Evolutionary conservation across 495 filamentous ascomycete genomes (phyloP), one percentile per base, ranked within the genome.

Genomic region (Podospora australis): DNA sequence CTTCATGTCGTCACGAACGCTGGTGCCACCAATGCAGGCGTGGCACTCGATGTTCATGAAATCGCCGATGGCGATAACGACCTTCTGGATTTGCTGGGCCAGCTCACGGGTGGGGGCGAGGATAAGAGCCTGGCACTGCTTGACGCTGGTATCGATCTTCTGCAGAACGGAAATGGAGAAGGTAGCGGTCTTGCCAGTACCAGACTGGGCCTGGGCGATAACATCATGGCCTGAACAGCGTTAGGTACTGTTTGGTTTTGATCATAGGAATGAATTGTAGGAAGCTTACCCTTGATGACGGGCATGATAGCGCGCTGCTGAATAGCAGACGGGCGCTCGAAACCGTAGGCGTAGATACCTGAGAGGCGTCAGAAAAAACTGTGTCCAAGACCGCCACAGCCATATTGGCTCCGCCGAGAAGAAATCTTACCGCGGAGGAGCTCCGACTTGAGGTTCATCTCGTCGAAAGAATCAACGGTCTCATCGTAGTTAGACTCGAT

Each of bases 401-500:
- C n/a, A n/a, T n/a, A n/a, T n/a, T n/a, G n/a, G n/a, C n/a, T n/a
- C n/a, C n/a, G n/a, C n/a, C n/a, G n/a, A n/a, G n/a, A n/a, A n/a
- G n/a, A n/a, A n/a, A n/a, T n/a, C 83, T 74, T 83, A 92, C 88
- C 92, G 77, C 92, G 90, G 62, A 98, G 86, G 63, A 98, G 83
- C 80, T 98, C 92, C 40, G 86, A 59, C 80, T 94, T 95, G 63
- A 98, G 79, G 73, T 84, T 83, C 92, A 98, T 98, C 53, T 89
- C 79, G 73, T 98, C 92, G 71, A 98, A 98, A 49, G 90, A 95
- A 73, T 99, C 92, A 69, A 90, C 92, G 62, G 91, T 88, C 81
- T 99, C 94, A 81, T 99, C 92, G 75, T 99, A 99, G 87, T 97
- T 99, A 64, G 90, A 96, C 77, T 97, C 92, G 78, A 99, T 97